Base-by-base conservation (phyloP, 1,284 basidiomycete genomes). In the Coriolopsis trogii region DNA sequence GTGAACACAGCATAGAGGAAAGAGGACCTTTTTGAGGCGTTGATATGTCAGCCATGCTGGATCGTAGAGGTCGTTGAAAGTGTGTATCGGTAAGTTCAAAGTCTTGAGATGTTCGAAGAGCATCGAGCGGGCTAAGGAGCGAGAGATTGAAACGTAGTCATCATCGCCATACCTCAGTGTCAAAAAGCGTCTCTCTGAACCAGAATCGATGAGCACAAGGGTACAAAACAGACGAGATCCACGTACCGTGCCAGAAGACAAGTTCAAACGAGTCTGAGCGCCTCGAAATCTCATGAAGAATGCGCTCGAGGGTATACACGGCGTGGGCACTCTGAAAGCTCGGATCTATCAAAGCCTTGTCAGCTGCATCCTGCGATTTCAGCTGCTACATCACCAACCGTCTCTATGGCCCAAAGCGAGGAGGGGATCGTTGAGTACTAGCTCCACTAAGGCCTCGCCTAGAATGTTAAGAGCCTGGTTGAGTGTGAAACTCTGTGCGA, bases 261-360 rank as follows among this genome's bases (percentile, higher is more conserved):
- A 89, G 68, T 28, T 87, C 82, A 51, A 87, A 85, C n/a, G 74
- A 73, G 0, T 80, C 79, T 1, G 71, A 72, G 8, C 85, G 75
- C 24, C 67, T 71, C 9, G 69, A 64, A 53, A 85, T 78, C 33
- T 84, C 73, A 3, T 71, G 48, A 1, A 89, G 61, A 3, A 74
- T 65, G 23, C 70, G 65, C 61, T 89, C 87, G 28, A 88, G 69
- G 3, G 69, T 64, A 50, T 79, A 73, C 24, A 78, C 67, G 2
- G 84, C 86, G 62, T 89, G 85, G 0, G 85, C 49, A 33, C 84
- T 74, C 62, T 89, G 86, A 51, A 86, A 85, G 26, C 77, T 78
- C 1, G 70, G 65, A 24, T 81, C 82, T 84, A 43, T 33, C 48
- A 30, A 46, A 7, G 26, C 41, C n/a, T 34, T 6, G 12, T 46